Percentiles rank a stretch among this genome's conserved stretches.
Evolutionary conservation across 176 grass and related monocot species (phyloP).

Genomic region (Dactylis glomerata): DNA sequence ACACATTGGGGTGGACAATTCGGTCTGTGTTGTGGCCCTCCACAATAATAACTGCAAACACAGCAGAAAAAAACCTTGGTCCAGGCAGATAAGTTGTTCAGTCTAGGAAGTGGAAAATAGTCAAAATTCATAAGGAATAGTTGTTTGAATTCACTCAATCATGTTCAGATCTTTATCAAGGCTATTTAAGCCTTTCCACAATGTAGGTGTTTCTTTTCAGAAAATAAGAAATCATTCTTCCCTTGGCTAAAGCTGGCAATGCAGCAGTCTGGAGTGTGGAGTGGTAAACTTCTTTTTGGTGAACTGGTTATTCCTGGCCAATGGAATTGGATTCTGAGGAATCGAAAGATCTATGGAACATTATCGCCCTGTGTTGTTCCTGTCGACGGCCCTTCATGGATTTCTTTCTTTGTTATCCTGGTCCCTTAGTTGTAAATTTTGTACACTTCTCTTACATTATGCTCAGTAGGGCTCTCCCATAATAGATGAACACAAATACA

Average conservation of each 20-base stretch:
- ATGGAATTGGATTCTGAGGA: not conserved
- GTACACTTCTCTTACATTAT: not conserved
- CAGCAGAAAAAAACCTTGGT: not conserved
- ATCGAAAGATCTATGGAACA: not conserved
- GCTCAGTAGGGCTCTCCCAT: not conserved
- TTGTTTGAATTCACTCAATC: not conserved
- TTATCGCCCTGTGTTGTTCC: not conserved
- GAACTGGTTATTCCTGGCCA: not conserved
- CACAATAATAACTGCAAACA: not conserved
- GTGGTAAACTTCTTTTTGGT: not conserved
- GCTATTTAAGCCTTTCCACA: not conserved
- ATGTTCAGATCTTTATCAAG: not conserved
- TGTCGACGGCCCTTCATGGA: not conserved
- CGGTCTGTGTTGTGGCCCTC: not conserved
- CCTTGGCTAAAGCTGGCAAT: not conserved
- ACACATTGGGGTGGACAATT: not conserved
- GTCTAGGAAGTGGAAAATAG: not conserved
- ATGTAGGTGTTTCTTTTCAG: not conserved
- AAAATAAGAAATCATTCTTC: not conserved
- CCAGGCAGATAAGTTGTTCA: not conserved
- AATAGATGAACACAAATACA: not conserved
- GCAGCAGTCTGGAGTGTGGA: not conserved
- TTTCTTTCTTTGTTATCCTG: not conserved
- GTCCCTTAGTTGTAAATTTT: not conserved
- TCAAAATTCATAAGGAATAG: not conserved